These are phyloP conservation scores for Capsicum pubescens DNA, from an alignment of 257 asterid species.

Conservation along the genomic window DNA sequence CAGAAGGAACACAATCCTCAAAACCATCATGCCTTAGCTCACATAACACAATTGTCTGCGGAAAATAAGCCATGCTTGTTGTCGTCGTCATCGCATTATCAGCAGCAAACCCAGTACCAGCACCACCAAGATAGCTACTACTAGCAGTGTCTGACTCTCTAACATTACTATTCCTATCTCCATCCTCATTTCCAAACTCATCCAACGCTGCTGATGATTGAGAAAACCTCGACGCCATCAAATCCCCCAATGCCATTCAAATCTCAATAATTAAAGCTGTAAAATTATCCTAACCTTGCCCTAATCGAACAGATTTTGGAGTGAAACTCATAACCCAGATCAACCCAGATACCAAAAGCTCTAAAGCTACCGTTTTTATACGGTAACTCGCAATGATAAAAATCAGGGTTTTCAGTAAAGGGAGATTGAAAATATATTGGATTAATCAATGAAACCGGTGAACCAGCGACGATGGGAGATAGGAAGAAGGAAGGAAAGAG, in stretches of 20 bases:
- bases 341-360: conserved; percentile 38
- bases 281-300: conserved; percentile 57
- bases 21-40: conserved; percentile 95
- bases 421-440: conserved; percentile 35
- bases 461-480: conserved; percentile 56
- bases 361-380: conserved; percentile 41
- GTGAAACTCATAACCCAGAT: conserved; percentile 64
- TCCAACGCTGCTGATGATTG: conserved; percentile 76
- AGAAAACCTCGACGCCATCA: conserved; percentile 92
- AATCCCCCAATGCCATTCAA: conserved; percentile 98
- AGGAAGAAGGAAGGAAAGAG: conserved; percentile 39
- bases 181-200: conserved; percentile 61
- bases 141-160: conserved; percentile 69
- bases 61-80: conserved; percentile 89
- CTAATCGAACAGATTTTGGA: conserved; percentile 79
- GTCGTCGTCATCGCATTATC: conserved; percentile 59
- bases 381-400: neutral
- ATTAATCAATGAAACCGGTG: conserved; percentile 73
- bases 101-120: neutral
- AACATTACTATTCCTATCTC: conserved; percentile 37
- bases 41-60: conserved; percentile 82
- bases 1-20: conserved; percentile 77
- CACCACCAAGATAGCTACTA: conserved; percentile 42
- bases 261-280: neutral
- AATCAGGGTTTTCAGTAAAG: conserved; percentile 21